Conservation (phyloP, 805 yeast genomes). For the Hagleromyces aurorensis region DNA sequence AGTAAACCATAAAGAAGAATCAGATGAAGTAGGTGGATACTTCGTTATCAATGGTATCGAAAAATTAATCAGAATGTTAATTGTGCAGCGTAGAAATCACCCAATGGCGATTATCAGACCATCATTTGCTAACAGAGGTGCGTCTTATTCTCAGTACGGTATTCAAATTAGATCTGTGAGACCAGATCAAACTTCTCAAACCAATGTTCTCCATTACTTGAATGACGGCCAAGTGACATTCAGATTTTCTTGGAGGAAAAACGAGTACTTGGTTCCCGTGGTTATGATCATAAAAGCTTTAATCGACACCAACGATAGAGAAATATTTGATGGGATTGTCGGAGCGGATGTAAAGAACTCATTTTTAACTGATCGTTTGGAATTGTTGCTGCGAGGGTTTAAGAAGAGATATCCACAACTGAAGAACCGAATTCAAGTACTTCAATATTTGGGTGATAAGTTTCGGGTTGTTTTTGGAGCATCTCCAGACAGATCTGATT, state of each 20-base stretch:
- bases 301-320: conserved; percentile 85
- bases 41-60: conserved; percentile 95
- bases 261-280: conserved; percentile 90
- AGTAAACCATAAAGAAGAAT: conserved; percentile 75
- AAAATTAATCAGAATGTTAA: conserved; percentile 91
- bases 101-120: conserved; percentile 98
- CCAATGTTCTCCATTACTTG: conserved; percentile 93
- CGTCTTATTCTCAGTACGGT: conserved; percentile 81
- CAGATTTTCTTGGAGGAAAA: conserved; percentile 95
- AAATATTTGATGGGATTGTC: conserved; percentile 90
- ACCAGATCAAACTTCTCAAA: conserved; percentile 96
- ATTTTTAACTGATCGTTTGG: conserved; percentile 96
- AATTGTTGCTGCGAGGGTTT: conserved; percentile 80
- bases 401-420: conserved; percentile 61
- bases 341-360: conserved; percentile 84
- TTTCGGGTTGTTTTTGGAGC: conserved; percentile 91
- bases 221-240: conserved; percentile 94
- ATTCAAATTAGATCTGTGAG: conserved; percentile 90
- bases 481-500: conserved; percentile 78
- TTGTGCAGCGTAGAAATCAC: conserved; percentile 95
- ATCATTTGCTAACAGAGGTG: conserved; percentile 90
- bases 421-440: conserved; percentile 76
- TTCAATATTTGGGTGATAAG: conserved; percentile 91
- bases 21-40: conserved; percentile 95
- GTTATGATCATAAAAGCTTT: conserved; percentile 88